Evolutionary conservation across 2,329 filamentous ascomycete genomes (phyloP).

Genomic region (Fusarium fujikuroi): DNA sequence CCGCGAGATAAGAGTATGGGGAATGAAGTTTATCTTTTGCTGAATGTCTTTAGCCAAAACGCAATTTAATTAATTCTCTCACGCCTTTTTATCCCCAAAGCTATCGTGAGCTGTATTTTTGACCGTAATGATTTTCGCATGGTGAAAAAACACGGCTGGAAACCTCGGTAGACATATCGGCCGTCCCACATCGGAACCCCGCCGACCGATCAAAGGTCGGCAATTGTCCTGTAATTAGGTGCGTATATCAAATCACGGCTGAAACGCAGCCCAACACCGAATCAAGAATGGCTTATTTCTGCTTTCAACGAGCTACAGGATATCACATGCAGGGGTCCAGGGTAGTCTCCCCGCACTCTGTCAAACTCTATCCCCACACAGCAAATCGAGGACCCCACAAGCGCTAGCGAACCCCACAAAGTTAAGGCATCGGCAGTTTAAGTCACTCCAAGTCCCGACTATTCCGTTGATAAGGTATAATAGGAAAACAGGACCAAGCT

Average conservation of each 20-base stretch:
- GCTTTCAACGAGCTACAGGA: not conserved
- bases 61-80: not conserved
- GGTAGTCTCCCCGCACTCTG: not conserved
- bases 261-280: not conserved
- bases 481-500: not conserved
- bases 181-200: not conserved
- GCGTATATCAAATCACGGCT: not conserved
- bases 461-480: not conserved
- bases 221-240: not conserved
- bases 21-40: not conserved
- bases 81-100: not conserved
- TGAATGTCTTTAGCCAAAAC: accelerated
- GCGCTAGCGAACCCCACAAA: not conserved
- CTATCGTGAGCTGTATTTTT: accelerated
- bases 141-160: accelerated
- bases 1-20: not conserved
- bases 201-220: not conserved
- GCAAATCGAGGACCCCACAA: not conserved
- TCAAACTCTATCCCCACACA: not conserved
- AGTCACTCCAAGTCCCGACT: not conserved
- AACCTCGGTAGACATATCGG: not conserved
- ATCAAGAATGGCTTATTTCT: not conserved
- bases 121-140: accelerated
- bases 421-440: not conserved
- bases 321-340: not conserved